phyloP scores from a whole-genome alignment of 2,329 filamentous ascomycete genomes.

The Cytospora paraplurivora region DNA sequence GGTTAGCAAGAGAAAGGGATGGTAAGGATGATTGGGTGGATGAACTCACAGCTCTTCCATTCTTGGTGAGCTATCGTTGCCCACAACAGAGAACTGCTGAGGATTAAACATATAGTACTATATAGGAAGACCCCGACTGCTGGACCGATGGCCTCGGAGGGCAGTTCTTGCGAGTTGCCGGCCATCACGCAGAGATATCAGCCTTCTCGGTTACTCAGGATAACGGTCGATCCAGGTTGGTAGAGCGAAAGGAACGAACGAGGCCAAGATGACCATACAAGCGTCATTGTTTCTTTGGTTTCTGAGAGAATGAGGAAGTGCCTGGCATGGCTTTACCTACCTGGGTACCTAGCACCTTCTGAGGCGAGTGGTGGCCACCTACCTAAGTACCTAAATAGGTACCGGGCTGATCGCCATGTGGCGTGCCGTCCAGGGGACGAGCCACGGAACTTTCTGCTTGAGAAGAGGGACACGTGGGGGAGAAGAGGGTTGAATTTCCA shows the following conservation, averaged over 20 bases:
- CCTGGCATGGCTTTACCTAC: no score
- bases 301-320: no score
- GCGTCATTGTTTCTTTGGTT: no score
- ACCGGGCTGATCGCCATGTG: no score
- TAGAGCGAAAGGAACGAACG: not conserved
- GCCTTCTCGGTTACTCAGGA: conserved; percentile 21
- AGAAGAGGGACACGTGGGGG: not conserved
- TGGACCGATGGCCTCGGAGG: conserved; percentile 22
- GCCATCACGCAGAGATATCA: not conserved
- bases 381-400: no score
- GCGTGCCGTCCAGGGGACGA: conserved; percentile 3
- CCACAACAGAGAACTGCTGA: conserved; percentile 25
- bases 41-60: conserved; percentile 44
- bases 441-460: conserved; percentile 8
- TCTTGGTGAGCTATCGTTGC: conserved; percentile 33
- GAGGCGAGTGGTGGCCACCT: no score
- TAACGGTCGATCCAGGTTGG: conserved; percentile 7
- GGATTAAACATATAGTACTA: conserved; percentile 19
- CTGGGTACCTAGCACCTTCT: no score
- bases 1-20: no score
- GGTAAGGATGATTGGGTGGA: not conserved
- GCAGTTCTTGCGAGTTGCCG: conserved; percentile 11
- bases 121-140: conserved; percentile 26
- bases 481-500: conserved; percentile 9
- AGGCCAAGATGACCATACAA: not conserved